These are phyloP conservation scores for Saturnispora silvae DNA, from an alignment of 805 yeast species.

Conservation along the genomic window DNA sequence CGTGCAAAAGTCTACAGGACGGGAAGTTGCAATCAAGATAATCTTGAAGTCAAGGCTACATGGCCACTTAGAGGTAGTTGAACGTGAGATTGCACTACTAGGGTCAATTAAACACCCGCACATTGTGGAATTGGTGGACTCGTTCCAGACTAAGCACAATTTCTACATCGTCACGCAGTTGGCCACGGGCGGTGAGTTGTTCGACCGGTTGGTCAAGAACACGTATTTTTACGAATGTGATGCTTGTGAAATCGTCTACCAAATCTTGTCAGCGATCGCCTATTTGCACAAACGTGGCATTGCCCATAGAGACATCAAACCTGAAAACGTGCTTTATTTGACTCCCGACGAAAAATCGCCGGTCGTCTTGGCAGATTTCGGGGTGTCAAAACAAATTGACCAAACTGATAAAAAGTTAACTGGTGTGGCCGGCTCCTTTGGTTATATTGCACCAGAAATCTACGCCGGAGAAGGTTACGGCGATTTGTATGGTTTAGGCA, in stretches of 20 bases:
- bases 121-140: conserved; percentile 81
- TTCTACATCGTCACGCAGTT: conserved; percentile 88
- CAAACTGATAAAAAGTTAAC: conserved; percentile 19
- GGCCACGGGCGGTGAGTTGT: conserved; percentile 93
- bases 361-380: conserved; percentile 89
- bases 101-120: conserved; percentile 68
- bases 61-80: conserved; percentile 51
- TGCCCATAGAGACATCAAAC: conserved; percentile 91
- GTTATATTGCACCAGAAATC: conserved; percentile 96
- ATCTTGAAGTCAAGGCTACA: conserved; percentile 76
- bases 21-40: conserved; percentile 84
- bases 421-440: conserved; percentile 62
- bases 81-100: conserved; percentile 66
- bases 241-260: conserved; percentile 66
- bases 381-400: conserved; percentile 71
- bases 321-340: conserved; percentile 79
- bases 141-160: conserved; percentile 90
- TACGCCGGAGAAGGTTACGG: conserved; percentile 43
- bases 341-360: conserved; percentile 51
- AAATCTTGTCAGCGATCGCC: conserved; percentile 65
- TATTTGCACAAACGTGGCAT: conserved; percentile 70
- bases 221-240: conserved; percentile 86
- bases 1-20: conserved; percentile 30
- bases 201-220: conserved; percentile 69
- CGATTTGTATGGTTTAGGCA: conserved; percentile 27